These are phyloP conservation scores for Aspergillus felis DNA, from an alignment of 2,329 filamentous ascomycete species.

Conservation along the genomic window DNA sequence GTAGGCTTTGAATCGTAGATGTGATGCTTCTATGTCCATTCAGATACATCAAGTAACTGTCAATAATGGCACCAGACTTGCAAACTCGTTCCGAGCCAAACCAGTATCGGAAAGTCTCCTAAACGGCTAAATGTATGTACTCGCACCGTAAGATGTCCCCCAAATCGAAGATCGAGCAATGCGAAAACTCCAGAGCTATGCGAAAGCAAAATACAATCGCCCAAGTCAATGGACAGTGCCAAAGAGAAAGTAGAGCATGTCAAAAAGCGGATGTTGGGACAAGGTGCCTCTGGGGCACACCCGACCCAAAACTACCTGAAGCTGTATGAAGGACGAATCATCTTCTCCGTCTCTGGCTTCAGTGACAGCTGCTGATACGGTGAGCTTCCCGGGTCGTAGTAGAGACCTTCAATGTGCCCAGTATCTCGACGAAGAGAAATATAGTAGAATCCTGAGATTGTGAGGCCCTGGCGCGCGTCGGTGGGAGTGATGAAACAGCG, in stretches of 20 bases:
- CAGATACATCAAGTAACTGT: not conserved
- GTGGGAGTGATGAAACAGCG: constrained; percentile 48
- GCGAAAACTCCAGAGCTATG: not conserved
- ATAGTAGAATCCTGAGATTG: constrained; percentile 51
- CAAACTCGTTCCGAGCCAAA: not conserved
- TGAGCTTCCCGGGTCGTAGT: constrained; percentile 48
- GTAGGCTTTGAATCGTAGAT: not conserved
- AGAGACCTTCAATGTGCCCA: constrained; percentile 46
- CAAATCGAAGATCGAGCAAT: constrained; percentile 2
- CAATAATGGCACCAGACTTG: not conserved
- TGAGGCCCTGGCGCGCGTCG: constrained; percentile 45
- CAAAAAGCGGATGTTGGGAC: not conserved
- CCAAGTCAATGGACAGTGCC: not conserved
- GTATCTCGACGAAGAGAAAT: constrained; percentile 44
- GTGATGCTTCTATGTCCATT: not conserved
- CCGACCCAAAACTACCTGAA: constrained; percentile 29
- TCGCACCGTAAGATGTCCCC: not conserved
- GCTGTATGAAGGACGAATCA: constrained; percentile 41
- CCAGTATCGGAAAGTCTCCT: not conserved
- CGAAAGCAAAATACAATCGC: not conserved
- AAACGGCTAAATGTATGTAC: not conserved
- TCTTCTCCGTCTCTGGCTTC: constrained; percentile 36
- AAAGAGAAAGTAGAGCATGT: not conserved
- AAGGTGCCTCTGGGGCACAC: not conserved
- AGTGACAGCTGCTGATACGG: constrained; percentile 47